Evolutionary conservation across 176 grass and related monocot species (phyloP).

Genomic region (Oropetium thomaeum): DNA sequence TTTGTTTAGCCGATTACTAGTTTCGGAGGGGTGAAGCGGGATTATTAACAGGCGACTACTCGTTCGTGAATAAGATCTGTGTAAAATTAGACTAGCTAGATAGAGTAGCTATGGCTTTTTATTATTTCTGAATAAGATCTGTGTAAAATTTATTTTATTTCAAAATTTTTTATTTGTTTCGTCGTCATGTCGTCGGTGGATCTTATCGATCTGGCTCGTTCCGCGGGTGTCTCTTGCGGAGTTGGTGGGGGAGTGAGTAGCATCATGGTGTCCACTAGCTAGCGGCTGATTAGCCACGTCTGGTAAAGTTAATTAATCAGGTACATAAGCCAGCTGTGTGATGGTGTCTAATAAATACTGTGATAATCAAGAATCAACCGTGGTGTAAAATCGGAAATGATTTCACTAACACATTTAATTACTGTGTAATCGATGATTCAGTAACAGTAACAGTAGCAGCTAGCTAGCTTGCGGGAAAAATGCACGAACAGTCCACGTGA

Average conservation of each 20-base stretch:
- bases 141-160: no score
- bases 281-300: background rate
- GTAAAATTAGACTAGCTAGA: no score
- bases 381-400: background rate
- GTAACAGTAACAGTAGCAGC: no score
- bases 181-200: background rate
- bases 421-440: background rate
- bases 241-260: slow-evolving; percentile 15
- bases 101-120: no score
- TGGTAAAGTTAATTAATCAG: background rate
- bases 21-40: background rate
- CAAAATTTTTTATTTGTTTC: no score
- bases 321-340: background rate
- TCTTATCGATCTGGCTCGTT: slow-evolving; percentile 28
- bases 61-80: no score
- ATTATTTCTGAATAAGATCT: no score
- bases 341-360: background rate
- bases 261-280: slow-evolving; percentile 3
- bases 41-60: background rate
- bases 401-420: background rate
- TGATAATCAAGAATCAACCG: no score
- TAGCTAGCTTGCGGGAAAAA: background rate
- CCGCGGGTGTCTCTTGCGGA: slow-evolving; percentile 1
- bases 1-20: background rate
- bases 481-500: slow-evolving; percentile 22